phyloP scores from a whole-genome alignment of 225 moss, liverwort and hornwort species.

The Polytrichum commune region DNA sequence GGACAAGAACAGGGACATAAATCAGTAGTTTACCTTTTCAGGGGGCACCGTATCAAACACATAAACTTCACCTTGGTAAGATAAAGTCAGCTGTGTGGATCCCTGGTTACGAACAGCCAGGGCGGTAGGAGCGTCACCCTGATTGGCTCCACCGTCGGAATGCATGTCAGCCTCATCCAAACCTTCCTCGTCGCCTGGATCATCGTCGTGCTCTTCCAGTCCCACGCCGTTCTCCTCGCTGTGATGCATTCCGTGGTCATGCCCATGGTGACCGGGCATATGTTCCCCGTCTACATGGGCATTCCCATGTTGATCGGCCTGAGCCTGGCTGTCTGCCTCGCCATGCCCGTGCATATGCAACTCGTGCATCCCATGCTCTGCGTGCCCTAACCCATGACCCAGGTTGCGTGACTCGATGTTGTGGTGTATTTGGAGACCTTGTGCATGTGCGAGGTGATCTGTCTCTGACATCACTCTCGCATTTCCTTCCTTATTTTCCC shows the following conservation, averaged over 20 bases:
- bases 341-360: slow-evolving; percentile 57
- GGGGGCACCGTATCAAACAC: slow-evolving; percentile 97
- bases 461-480: slow-evolving; percentile 84
- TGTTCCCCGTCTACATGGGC: slow-evolving; percentile 50
- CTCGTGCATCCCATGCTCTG: slow-evolving; percentile 61
- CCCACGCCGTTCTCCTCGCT: slow-evolving; percentile 71
- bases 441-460: slow-evolving; percentile 69
- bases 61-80: slow-evolving; percentile 96
- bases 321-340: slow-evolving; percentile 45
- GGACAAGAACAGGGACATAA: too few species aligned
- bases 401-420: slow-evolving; percentile 57
- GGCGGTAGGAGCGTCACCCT: slow-evolving; percentile 59
- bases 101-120: slow-evolving; percentile 73
- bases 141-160: slow-evolving; percentile 79
- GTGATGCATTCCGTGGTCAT: slow-evolving; percentile 59
- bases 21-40: slow-evolving; percentile 56
- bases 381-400: slow-evolving; percentile 63
- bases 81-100: slow-evolving; percentile 85
- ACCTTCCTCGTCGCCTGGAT: slow-evolving; percentile 83
- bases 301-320: slow-evolving; percentile 54
- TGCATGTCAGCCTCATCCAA: slow-evolving; percentile 95
- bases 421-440: slow-evolving; percentile 67
- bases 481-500: slow-evolving; percentile 30
- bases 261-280: slow-evolving; percentile 54
- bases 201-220: slow-evolving; percentile 76